Percentiles rank a stretch among this genome's conserved stretches.
These are phyloP conservation scores for Colletotrichum coccodes DNA, from an alignment of 2,329 filamentous ascomycete genomes.

Conservation along the genomic window DNA sequence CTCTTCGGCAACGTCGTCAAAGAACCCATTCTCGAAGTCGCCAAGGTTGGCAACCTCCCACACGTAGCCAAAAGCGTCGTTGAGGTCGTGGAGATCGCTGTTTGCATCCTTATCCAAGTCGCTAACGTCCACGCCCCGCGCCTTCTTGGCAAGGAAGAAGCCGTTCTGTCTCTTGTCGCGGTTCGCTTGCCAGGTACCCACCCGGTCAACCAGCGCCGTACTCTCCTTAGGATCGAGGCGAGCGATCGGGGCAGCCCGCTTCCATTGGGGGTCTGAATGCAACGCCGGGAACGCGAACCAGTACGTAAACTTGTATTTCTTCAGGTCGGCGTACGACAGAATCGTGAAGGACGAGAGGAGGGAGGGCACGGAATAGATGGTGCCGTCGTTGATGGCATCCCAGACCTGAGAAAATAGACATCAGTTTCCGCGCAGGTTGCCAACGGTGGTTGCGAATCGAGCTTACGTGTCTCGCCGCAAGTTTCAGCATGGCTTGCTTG, in stretches of 20 bases:
- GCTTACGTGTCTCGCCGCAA: slow-evolving; percentile 80
- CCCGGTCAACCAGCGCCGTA: slow-evolving; percentile 79
- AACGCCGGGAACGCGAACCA: slow-evolving; percentile 97
- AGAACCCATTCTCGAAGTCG: slow-evolving; percentile 88
- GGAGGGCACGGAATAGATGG: slow-evolving; percentile 94
- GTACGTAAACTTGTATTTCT: slow-evolving; percentile 98
- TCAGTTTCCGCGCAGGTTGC: background rate
- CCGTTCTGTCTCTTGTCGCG: slow-evolving; percentile 86
- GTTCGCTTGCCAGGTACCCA: slow-evolving; percentile 87
- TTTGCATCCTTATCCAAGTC: slow-evolving; percentile 30
- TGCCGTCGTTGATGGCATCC: slow-evolving; percentile 97
- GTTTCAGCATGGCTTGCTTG: slow-evolving; percentile 80
- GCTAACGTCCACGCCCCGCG: slow-evolving; percentile 48
- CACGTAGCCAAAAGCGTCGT: slow-evolving; percentile 57
- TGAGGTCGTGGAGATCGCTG: slow-evolving; percentile 32
- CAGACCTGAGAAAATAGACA: slow-evolving; percentile 72
- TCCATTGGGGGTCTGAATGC: slow-evolving; percentile 89
- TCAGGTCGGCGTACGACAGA: slow-evolving; percentile 93
- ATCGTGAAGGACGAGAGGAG: slow-evolving; percentile 89
- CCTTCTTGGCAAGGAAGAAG: slow-evolving; percentile 93
- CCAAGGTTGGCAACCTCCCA: slow-evolving; percentile 85
- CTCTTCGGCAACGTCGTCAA: slow-evolving; percentile 74
- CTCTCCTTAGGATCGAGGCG: slow-evolving; percentile 76
- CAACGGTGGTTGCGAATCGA: background rate
- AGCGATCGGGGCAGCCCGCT: slow-evolving; percentile 63